Base-by-base conservation (phyloP, 2,329 filamentous ascomycete species). In the Cordyceps pruinosa region DNA sequence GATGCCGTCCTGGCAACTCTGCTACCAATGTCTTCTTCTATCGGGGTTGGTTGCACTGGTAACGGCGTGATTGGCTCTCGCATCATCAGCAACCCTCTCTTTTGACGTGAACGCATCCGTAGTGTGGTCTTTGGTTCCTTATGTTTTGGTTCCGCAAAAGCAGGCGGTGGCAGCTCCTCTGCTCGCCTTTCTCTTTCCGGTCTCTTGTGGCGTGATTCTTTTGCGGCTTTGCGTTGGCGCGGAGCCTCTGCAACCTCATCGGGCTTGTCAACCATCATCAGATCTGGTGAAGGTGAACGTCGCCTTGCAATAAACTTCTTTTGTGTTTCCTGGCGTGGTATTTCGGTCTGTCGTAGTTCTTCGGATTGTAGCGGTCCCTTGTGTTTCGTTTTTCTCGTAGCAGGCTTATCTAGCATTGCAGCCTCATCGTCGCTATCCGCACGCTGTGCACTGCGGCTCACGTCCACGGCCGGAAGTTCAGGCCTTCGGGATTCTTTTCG, bases 21-120 rank as follows among this genome's bases (percentile, higher is more conserved):
- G 10, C 44, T 30, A 15, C 41, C 17, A 44, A 17, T 6, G 3
- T 37, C 51, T 6, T 17, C 28, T 23, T 54, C 28, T 4, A 17
- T 7, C 12, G 39, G 4, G 19, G 19, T 6, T 30, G 37, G 19
- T 9, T 23, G 25, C 26, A 47, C 17, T 30, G 39, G 35, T 10
- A 21, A 13, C 17, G 37, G 46, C 3, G 10, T 2, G 13, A 17
- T 37, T 25, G 51, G 32, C 26, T 59, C 47, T 19, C 30, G 52
- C 34, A 59, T 32, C 57, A 59, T 56, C 12, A 59, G 46, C 15
- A 59, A 19, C 3, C 57, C 57, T 30, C 57, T 49, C 19, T 46
- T 49, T 26, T 59, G 53, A 44, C 57, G 56, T 13, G 57, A 48
- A 5, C 52, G 52, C 44, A 59, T 53, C 28, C 57, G 41, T 21